These are phyloP conservation scores for Aureobasidium namibiae DNA, from an alignment of 2,329 filamentous ascomycete genomes.

Conservation along the genomic window DNA sequence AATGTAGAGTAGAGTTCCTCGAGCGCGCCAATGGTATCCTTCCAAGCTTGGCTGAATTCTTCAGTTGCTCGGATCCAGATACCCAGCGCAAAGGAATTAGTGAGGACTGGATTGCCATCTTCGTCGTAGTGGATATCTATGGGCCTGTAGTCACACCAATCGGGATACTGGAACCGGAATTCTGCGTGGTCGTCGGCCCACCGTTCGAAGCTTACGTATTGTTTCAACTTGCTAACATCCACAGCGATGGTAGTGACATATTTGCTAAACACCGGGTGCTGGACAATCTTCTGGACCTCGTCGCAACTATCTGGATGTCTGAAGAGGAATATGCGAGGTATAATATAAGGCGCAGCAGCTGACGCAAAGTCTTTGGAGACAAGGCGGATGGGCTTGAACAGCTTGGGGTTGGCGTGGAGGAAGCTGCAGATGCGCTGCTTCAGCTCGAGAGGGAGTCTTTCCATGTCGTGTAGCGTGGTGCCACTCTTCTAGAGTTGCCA, in stretches of 20 bases:
- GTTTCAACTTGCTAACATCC: neutral
- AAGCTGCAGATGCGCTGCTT: conserved; percentile 8
- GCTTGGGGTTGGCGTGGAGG: neutral
- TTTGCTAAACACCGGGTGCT: conserved; percentile 1
- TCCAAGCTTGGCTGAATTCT: neutral
- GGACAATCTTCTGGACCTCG: neutral
- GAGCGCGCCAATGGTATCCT: neutral
- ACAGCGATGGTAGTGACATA: neutral
- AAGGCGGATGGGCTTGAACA: neutral
- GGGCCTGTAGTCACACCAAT: neutral
- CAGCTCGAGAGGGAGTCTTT: neutral
- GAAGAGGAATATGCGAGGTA: conserved; percentile 3
- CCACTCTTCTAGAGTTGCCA: neutral
- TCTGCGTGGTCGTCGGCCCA: neutral
- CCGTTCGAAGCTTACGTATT: neutral
- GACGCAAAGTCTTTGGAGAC: neutral
- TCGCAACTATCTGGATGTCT: neutral
- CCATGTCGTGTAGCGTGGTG: neutral
- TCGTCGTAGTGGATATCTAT: neutral
- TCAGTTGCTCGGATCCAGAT: neutral
- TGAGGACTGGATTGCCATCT: neutral
- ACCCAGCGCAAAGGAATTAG: neutral
- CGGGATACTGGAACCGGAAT: neutral
- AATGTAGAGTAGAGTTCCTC: neutral
- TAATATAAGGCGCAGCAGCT: neutral